Conservation (phyloP, 2,329 filamentous ascomycete genomes). For the Arthrobotrys pseudoclavata region DNA sequence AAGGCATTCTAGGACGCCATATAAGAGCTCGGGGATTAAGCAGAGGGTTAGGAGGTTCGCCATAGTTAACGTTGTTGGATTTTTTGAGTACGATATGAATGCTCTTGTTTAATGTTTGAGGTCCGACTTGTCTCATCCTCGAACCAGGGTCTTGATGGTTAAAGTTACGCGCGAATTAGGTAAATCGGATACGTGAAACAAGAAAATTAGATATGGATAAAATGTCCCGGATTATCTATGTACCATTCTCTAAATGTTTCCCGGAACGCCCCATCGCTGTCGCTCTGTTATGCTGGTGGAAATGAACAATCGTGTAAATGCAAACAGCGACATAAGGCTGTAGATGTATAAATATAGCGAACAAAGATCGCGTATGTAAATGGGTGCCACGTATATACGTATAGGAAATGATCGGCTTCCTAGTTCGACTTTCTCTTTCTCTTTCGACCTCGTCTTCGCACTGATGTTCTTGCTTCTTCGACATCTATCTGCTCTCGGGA, state of each 20-base stretch:
- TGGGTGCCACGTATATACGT: neutral
- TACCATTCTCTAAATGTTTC: neutral
- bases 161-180: too few species aligned
- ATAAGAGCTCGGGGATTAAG: neutral
- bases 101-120: too few species aligned
- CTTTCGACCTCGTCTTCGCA: conserved; percentile 21
- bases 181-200: too few species aligned
- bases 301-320: neutral
- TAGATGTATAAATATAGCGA: neutral
- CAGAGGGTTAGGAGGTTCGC: neutral
- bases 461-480: neutral
- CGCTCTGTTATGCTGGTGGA: neutral
- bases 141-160: too few species aligned
- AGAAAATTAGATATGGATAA: neutral
- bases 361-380: neutral
- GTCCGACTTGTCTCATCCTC: too few species aligned
- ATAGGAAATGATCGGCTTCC: neutral
- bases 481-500: conserved; percentile 7
- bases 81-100: neutral
- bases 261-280: conserved; percentile 6
- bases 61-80: neutral
- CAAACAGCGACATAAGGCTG: neutral
- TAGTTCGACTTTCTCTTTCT: conserved; percentile 28
- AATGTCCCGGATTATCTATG: neutral
- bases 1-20: neutral